Percentiles rank a stretch among this genome's conserved stretches.
Conservation (phyloP, 768 basidiomycete genomes). For the Tephrocybe sp. region DNA sequence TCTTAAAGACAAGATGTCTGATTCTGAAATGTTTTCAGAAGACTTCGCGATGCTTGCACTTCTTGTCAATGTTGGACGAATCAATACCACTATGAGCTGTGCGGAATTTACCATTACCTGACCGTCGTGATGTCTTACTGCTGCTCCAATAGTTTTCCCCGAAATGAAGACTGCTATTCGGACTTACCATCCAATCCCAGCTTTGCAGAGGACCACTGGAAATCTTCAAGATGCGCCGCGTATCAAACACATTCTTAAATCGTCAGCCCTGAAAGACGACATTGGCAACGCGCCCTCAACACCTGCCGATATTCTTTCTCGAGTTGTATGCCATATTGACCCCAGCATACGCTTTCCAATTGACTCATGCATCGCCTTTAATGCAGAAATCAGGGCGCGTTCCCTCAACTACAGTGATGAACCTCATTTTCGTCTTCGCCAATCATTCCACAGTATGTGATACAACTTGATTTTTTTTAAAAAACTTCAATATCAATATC, state of each 20-base stretch:
- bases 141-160: slow-evolving; percentile 54
- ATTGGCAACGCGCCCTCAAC: slow-evolving; percentile 47
- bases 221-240: slow-evolving; percentile 78
- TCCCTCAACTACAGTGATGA: slow-evolving; percentile 70
- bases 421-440: slow-evolving; percentile 67
- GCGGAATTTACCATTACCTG: slow-evolving; percentile 25
- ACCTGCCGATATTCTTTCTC: slow-evolving; percentile 54
- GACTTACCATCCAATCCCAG: slow-evolving; percentile 77
- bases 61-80: slow-evolving; percentile 74
- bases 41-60: slow-evolving; percentile 76
- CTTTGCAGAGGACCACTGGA: slow-evolving; percentile 63
- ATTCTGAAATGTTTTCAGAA: slow-evolving; percentile 52
- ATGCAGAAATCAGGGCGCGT: slow-evolving; percentile 41
- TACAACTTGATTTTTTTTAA: too few relatives aligned
- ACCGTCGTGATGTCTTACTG: slow-evolving; percentile 7
- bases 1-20: slow-evolving; percentile 69
- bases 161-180: slow-evolving; percentile 77
- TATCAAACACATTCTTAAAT: slow-evolving; percentile 73
- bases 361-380: not conserved
- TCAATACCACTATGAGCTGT: slow-evolving; percentile 86
- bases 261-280: slow-evolving; percentile 46
- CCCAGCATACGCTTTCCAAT: slow-evolving; percentile 1
- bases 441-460: slow-evolving; percentile 51
- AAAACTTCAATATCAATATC: too few relatives aligned
- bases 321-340: slow-evolving; percentile 44